Conservation (phyloP, 148 eudicot genomes). For the Tetragonia tetragonoides region DNA sequence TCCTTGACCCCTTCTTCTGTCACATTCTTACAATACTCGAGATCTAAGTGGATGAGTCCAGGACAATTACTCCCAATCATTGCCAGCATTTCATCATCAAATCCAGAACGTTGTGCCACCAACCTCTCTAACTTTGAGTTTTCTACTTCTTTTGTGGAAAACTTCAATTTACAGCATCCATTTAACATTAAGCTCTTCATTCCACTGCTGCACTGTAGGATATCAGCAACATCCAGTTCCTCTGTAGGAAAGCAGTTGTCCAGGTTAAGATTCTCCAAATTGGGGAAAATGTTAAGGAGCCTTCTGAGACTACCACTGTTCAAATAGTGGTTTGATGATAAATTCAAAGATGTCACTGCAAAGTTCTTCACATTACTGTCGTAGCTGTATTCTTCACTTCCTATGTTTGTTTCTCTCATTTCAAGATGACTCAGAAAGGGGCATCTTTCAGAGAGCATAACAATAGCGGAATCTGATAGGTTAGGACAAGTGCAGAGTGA, state of each 20-base stretch:
- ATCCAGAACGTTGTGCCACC: not conserved
- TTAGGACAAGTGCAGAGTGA: not conserved
- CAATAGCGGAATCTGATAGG: not conserved
- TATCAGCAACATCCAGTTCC: not conserved
- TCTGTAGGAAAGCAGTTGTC: not conserved
- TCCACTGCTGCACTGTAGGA: not conserved
- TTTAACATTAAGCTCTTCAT: not conserved
- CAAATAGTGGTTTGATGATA: too few species aligned
- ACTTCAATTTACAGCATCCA: not conserved
- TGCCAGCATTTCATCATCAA: not conserved
- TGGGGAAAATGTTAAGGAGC: not conserved
- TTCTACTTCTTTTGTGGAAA: not conserved
- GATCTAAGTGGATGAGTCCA: not conserved
- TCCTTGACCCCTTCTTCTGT: not conserved
- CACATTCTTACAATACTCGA: not conserved
- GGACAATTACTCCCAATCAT: not conserved
- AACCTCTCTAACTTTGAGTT: not conserved
- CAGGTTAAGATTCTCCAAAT: not conserved
- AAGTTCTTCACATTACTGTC: constrained; percentile 7
- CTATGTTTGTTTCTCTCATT: constrained; percentile 17
- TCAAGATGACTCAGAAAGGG: constrained; percentile 13
- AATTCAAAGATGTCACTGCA: constrained; percentile 7
- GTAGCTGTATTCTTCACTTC: constrained; percentile 12
- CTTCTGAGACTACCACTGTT: not conserved
- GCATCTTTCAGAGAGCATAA: constrained; percentile 22